Base-by-base conservation (phyloP, 2,329 filamentous ascomycete species). In the Ophiostoma piceae region DNA sequence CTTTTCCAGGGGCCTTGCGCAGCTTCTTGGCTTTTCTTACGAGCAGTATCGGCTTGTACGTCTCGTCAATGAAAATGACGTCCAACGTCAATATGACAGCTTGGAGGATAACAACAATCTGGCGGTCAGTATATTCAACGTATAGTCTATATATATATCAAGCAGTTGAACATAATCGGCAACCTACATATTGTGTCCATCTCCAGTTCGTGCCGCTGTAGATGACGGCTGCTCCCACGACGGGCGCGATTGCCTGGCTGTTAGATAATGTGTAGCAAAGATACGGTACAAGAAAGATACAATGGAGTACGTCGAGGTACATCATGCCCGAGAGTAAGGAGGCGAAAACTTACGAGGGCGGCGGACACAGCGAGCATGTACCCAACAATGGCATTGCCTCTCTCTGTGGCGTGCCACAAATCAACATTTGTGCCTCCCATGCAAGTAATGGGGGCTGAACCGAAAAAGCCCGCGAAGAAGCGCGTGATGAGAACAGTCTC, bases 341-440 rank as follows among this genome's bases (percentile, higher is more conserved):
- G 35, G 35, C 35, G 51, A 11, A 22, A 57, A 5, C 51, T 22
- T 57, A 57, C 51, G 9, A 69, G 68, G 4, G 64, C 68, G 22
- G 64, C 68, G 9, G 35, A 62, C 3, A 69, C 64, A 2, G 32
- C 39, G 2, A 69, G 47, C 1, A 54, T 67, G 3, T 69, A 69
- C 14, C 64, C 68, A n/a, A 67, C 64, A 67, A 69, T 67, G 47
- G 68, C 68, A 60, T 69, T 69, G 26, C 68, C 68, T 29, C 68
- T 64, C 37, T 69, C 62, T 5, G 68, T 41, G 3, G 68, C 47
- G 11, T 67, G 57, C 68, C 68, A 69, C 43, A 69, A 14, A 16
- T 69, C 68, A 5, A 69, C 68, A 22, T 60, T 51, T 4, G 66
- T 65, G 26, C 68, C 68, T 26, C 68, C 68, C 43, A 47, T 67